These are phyloP conservation scores for Colletotrichum lentis DNA, from an alignment of 2,329 filamentous ascomycete species.

Conservation along the genomic window DNA sequence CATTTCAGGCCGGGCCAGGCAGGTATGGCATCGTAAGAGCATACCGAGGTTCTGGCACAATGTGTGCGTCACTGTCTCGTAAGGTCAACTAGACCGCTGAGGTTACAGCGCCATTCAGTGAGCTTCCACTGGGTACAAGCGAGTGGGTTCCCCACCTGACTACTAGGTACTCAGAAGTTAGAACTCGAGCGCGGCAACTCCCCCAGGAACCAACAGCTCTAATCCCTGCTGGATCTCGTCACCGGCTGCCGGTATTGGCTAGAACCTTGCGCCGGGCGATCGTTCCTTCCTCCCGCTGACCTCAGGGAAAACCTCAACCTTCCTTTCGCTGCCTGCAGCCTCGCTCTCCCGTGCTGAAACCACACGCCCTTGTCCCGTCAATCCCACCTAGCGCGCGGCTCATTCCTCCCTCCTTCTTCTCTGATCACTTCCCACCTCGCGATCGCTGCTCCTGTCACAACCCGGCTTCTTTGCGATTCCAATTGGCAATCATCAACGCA, in stretches of 20 bases:
- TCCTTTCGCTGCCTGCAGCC: constrained; percentile 29
- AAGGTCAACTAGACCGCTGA: constrained; percentile 13
- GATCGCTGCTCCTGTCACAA: constrained; percentile 4
- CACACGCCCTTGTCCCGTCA: constrained; percentile 26
- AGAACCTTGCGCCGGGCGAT: constrained; percentile 27
- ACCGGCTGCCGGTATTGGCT: constrained; percentile 36
- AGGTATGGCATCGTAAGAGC: background rate
- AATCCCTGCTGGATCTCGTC: constrained; percentile 38
- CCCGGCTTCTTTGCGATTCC: background rate
- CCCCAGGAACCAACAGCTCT: constrained; percentile 34
- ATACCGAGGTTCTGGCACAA: too few species aligned
- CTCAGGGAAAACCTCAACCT: constrained; percentile 34
- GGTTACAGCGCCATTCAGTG: constrained; percentile 26
- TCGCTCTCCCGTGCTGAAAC: constrained; percentile 32
- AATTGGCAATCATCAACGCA: constrained; percentile 2
- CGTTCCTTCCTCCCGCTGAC: constrained; percentile 27
- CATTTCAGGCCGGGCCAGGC: background rate
- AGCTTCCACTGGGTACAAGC: background rate
- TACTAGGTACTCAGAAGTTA: background rate
- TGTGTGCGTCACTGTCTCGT: background rate
- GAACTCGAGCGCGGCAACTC: constrained; percentile 29
- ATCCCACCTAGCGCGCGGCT: constrained; percentile 33
- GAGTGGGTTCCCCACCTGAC: background rate
- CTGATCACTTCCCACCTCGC: background rate
- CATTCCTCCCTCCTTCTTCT: constrained; percentile 1